A percentile compares a stretch with the other conserved stretches of the same genome.
phyloP scores from a whole-genome alignment of 352 stramenopile genomes.

The Pythium brassicae region DNA sequence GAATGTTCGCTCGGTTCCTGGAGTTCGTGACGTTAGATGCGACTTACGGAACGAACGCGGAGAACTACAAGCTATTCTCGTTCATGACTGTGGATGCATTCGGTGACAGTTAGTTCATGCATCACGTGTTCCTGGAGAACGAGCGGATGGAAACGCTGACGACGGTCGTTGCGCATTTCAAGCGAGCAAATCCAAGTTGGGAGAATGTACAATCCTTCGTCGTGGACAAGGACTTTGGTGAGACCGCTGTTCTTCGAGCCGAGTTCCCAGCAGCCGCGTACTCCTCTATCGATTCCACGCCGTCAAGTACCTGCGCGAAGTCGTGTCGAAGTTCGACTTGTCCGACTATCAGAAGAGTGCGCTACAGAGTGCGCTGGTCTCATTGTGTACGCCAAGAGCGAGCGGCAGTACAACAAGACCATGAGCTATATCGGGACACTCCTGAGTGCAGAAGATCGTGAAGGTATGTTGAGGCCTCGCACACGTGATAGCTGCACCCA shows the following conservation, averaged over 20 bases:
- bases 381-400: neutral
- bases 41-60: neutral
- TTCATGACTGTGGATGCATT: neutral
- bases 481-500: too few species aligned
- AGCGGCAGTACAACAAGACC: neutral
- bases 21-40: neutral
- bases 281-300: conserved; percentile 16
- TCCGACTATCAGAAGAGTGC: neutral
- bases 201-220: conserved; percentile 4
- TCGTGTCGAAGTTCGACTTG: neutral
- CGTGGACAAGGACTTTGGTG: conserved; percentile 22
- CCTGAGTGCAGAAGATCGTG: neutral
- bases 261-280: conserved; percentile 3
- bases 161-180: conserved; percentile 4
- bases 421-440: neutral
- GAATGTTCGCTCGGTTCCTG: neutral
- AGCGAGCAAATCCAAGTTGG: conserved; percentile 13
- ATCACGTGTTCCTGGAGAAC: neutral
- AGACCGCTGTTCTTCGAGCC: conserved; percentile 11
- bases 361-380: neutral
- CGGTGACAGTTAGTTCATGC: neutral
- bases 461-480: neutral
- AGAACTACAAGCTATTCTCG: neutral
- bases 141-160: neutral
- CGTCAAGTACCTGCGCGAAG: conserved; percentile 7